Conservation (phyloP, 768 basidiomycete species). For the Suillus subalutaceus region DNA sequence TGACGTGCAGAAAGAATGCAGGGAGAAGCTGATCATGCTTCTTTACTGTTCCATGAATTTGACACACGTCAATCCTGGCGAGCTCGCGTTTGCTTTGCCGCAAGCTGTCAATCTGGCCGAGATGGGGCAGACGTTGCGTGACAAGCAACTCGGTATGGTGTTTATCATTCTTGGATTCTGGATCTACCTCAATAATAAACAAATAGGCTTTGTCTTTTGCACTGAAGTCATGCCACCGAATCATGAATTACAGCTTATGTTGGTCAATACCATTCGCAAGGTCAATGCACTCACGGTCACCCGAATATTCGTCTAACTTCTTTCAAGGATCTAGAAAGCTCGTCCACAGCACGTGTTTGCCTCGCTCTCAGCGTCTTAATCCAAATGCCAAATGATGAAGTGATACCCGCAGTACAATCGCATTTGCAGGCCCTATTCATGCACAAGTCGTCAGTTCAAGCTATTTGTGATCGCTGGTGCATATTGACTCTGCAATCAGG, state of each 20-base stretch:
- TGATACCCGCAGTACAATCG: conserved; percentile 75
- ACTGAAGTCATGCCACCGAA: conserved; percentile 65
- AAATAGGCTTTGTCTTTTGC: conserved; percentile 78
- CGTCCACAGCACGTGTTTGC: conserved; percentile 56
- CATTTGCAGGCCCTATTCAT: conserved; percentile 67
- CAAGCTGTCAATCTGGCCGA: conserved; percentile 81
- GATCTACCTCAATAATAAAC: conserved; percentile 9
- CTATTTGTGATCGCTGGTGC: conserved; percentile 24
- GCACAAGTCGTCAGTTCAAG: conserved; percentile 72
- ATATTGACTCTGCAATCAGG: conserved; percentile 38
- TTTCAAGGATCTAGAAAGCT: conserved; percentile 70
- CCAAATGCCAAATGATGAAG: conserved; percentile 60
- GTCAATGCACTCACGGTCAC: conserved; percentile 35
- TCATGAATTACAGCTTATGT: conserved; percentile 79
- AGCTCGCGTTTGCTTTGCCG: conserved; percentile 71
- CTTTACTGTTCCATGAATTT: conserved; percentile 67
- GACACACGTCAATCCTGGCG: conserved; percentile 42
- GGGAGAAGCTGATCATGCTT: conserved; percentile 67
- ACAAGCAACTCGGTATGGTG: conserved; percentile 67
- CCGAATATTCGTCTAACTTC: conserved; percentile 12
- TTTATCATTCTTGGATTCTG: neutral
- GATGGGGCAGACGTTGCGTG: conserved; percentile 57
- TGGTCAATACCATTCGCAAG: conserved; percentile 86
- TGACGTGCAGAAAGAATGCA: conserved; percentile 56
- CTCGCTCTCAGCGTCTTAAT: conserved; percentile 75